Evolutionary conservation across 495 filamentous ascomycete genomes (phyloP).

Genomic region (Trichoderma parareesei): DNA sequence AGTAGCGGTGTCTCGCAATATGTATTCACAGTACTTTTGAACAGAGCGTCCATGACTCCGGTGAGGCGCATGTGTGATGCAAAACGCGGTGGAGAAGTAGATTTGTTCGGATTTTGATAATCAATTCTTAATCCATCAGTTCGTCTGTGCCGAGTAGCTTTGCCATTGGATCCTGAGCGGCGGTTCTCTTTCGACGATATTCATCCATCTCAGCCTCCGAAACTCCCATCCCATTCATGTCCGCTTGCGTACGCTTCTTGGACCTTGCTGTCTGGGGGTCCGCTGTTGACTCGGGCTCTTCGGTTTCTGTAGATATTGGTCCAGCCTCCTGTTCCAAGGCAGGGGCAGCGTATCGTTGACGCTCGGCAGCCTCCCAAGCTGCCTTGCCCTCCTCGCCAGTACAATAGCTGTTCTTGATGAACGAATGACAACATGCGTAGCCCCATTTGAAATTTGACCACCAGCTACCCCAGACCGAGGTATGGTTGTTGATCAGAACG

Average conservation of each 20-base stretch:
- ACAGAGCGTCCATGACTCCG: not conserved
- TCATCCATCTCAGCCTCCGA: slow-evolving; percentile 76
- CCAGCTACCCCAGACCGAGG: slow-evolving; percentile 93
- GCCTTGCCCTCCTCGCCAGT: slow-evolving; percentile 78
- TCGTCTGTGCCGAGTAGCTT: slow-evolving; percentile 47
- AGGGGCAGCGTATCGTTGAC: slow-evolving; percentile 44
- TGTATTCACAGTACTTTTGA: too few relatives aligned
- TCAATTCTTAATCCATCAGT: slow-evolving; percentile 12
- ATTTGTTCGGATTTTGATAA: not conserved
- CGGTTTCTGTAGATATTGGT: slow-evolving; percentile 20
- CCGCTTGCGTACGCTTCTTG: slow-evolving; percentile 64
- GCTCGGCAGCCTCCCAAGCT: slow-evolving; percentile 61
- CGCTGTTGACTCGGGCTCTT: slow-evolving; percentile 14
- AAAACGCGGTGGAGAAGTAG: not conserved
- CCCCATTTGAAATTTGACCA: slow-evolving; percentile 95
- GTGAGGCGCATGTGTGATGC: not conserved
- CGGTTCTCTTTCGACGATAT: slow-evolving; percentile 63
- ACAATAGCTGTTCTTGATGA: slow-evolving; percentile 92
- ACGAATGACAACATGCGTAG: slow-evolving; percentile 92
- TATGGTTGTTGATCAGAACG: slow-evolving; percentile 82
- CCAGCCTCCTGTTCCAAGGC: slow-evolving; percentile 26
- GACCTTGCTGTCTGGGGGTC: slow-evolving; percentile 12
- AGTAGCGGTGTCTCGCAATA: too few relatives aligned
- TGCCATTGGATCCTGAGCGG: slow-evolving; percentile 79
- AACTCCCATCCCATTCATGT: slow-evolving; percentile 61